Conservation (phyloP, 257 asterid genomes). For the Nicotiana knightiana region DNA sequence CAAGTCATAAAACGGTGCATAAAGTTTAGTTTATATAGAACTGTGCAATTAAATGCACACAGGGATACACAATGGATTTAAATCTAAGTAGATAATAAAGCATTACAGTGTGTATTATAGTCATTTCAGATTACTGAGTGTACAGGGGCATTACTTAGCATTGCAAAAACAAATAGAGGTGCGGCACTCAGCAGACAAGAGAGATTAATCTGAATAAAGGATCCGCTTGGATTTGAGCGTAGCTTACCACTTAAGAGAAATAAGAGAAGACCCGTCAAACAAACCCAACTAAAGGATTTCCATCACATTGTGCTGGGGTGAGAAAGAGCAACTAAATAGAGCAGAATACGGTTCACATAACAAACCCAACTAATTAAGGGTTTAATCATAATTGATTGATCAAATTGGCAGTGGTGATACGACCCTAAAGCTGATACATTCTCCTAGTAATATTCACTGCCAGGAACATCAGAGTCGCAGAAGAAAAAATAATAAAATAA, state of each 20-base stretch:
- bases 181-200: background rate
- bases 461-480: background rate
- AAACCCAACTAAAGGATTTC: background rate
- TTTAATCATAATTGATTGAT: background rate
- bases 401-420: background rate
- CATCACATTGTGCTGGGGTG: background rate
- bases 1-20: background rate
- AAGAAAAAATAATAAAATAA: background rate
- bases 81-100: background rate
- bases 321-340: background rate
- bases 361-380: background rate
- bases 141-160: background rate
- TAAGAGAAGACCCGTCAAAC: background rate
- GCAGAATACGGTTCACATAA: background rate
- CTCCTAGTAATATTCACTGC: background rate
- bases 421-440: background rate
- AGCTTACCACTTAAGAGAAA: conserved; percentile 1
- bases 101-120: background rate
- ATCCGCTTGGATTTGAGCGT: background rate
- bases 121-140: background rate
- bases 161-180: background rate
- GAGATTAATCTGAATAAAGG: background rate
- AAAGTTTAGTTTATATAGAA: background rate
- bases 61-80: background rate
- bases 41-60: background rate